Conservation (phyloP, 2,329 filamentous ascomycete genomes). For the Aspergillus pseudoviridinutans region DNA sequence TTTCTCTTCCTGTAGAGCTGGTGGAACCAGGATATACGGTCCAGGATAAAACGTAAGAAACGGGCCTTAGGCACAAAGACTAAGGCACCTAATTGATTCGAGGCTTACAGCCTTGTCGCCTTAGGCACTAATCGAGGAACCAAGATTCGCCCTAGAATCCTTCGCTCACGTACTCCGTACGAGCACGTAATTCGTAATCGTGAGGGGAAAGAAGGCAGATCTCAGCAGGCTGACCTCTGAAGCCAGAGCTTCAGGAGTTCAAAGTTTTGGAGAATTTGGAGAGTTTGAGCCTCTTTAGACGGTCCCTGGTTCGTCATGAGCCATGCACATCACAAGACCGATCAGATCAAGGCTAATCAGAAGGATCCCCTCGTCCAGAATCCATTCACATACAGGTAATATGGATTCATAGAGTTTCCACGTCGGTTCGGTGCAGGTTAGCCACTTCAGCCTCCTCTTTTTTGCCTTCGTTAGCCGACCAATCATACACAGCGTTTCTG, state of each 20-base stretch:
- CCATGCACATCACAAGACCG: background rate
- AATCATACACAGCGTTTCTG: conserved; percentile 9
- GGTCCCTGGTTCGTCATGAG: background rate
- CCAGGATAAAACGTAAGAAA: background rate
- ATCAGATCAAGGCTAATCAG: background rate
- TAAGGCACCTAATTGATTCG: background rate
- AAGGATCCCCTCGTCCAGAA: background rate
- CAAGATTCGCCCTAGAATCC: background rate
- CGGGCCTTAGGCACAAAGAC: background rate
- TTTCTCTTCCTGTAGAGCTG: background rate
- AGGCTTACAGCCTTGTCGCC: conserved; percentile 1
- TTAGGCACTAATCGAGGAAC: background rate
- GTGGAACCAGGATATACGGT: background rate
- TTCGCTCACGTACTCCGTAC: background rate
- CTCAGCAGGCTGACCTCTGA: background rate
- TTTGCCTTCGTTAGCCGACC: conserved; percentile 9
- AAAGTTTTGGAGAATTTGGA: background rate
- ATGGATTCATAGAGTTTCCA: conserved; percentile 12
- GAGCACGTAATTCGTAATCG: background rate
- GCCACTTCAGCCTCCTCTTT: conserved; percentile 20
- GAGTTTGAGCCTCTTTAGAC: background rate
- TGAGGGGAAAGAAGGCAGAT: background rate
- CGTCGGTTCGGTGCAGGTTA: conserved; percentile 19
- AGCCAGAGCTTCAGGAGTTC: too few relatives aligned
- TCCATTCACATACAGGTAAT: background rate